Evolutionary conservation across 2,329 filamentous ascomycete genomes (phyloP), one percentile per base, ranked within the genome.

Genomic region (Penicillium verrucosum): DNA sequence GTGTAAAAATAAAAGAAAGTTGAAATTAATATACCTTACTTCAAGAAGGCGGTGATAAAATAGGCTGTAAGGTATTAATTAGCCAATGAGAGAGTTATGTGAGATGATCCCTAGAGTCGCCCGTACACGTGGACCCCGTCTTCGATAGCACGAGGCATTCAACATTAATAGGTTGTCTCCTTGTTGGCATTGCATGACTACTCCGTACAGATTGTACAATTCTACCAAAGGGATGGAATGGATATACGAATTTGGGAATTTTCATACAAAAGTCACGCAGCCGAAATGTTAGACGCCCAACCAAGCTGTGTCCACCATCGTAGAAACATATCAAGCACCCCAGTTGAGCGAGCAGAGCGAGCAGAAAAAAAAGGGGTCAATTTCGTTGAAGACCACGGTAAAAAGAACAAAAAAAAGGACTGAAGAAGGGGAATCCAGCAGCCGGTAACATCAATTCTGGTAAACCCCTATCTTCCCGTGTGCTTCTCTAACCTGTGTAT

Each of bases 401-500:
- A 50, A 51, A 41, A 54, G 30, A 58, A 63, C 58, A 56, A 58
- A 55, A 60, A 64, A 64, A 56, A 57, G 36, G 54, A 60, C 54
- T 51, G 41, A 51, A 51, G 46, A 56, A 61, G 55, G 56, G 38
- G 61, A 59, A 50, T 65, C 65, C 57, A 61, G 65, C 58, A 61
- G 64, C 63, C 60, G 61, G 63, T 61, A 59, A 61, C 56, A 65
- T 60, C 58, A 51, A 38, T 59, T 59, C 54, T 48, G 46, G 48
- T 41, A 59, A 51, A 64, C 60, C 59, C 50, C 62, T 63, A 60
- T 64, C 56, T 57, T 64, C 61, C 65, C 65, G 56, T 62, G 52
- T 62, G 60, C 61, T 64, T 62, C 63, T 63, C 60, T 65, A 66
- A 65, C 62, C 70, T 67, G 67, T 68, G 65, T 68, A 70, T 69